Base-by-base conservation (phyloP, 2,329 filamentous ascomycete species). In the Sarocladium oryzae region DNA sequence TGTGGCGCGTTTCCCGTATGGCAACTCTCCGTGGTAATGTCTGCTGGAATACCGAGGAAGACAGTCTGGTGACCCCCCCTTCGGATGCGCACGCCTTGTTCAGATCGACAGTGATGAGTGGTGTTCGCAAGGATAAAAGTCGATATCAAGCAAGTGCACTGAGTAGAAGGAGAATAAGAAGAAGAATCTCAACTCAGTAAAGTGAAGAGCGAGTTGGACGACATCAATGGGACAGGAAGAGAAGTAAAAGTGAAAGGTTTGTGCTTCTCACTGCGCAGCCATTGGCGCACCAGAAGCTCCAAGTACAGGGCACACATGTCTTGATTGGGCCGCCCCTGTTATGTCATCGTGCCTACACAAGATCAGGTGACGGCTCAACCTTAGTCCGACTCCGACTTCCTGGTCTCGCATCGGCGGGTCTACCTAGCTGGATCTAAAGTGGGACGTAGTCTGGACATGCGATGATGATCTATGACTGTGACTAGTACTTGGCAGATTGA, bases 261-360 rank as follows among this genome's bases (percentile, higher is more conserved):
- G 40, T 45, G 21, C 21, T 45, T 45, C 21, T 48, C 30, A 21
- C 16, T 23, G 24, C 43, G 16, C 43, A 48, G 43, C 43, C 43
- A 32, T 48, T 30, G 43, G 18, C 43, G 26, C 28, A 48, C n/a
- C 21, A 11, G 23, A 9, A 43, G 28, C 18, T 33, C n/a, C 5
- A 48, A 15, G 24, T 16, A 9, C 32, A 8, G 15, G 28, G n/a
- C 43, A 48, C 24, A 24, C 43, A 26, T 26, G 43, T 33, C 40
- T 45, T 48, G 43, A 33, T 32, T 48, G 43, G 43, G 15, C 26
- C n/a, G n/a, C 40, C 37, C 40, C 21, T 43, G 40, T 23, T 26
- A 43, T 43, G 40, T 43, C 40, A 43, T 43, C 40, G 40, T 10
- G 37, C 40, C 23, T 26, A 23, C 40, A 43, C 40, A 4, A 8